A percentile compares a stretch with the other conserved stretches of the same genome.
These are phyloP conservation scores for Trichomonas gallinae DNA, from an alignment of 208 protist genomes.

Conservation along the genomic window DNA sequence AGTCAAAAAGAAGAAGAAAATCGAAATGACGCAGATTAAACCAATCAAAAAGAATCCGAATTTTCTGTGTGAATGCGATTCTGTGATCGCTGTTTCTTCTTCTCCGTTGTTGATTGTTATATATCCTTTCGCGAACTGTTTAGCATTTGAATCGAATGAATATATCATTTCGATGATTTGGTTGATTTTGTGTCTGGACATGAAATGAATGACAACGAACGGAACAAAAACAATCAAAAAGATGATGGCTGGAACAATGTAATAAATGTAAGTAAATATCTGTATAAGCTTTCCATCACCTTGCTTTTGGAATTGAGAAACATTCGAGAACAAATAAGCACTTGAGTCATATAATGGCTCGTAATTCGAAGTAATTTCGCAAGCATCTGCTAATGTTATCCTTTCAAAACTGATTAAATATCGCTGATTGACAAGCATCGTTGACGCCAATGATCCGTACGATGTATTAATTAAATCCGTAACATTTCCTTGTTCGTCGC, in stretches of 20 bases:
- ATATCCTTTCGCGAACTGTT: not conserved
- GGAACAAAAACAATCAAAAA: not conserved
- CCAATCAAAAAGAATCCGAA: not conserved
- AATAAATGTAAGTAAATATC: not conserved
- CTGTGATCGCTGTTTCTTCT: not conserved
- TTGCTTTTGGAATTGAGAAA: not conserved
- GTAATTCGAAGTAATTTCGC: too few species aligned
- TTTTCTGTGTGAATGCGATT: not conserved
- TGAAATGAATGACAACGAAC: not conserved
- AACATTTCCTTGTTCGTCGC: not conserved
- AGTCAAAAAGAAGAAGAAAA: not conserved
- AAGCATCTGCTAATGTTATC: too few species aligned
- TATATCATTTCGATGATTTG: not conserved
- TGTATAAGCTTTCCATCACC: not conserved
- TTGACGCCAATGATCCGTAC: too few species aligned
- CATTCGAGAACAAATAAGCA: too few species aligned
- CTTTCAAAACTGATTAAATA: too few species aligned
- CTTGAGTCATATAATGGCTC: too few species aligned
- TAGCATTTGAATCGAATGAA: not conserved
- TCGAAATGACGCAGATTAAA: not conserved
- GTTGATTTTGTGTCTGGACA: not conserved
- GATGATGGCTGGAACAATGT: not conserved
- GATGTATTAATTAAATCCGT: too few species aligned
- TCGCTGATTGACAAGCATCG: too few species aligned
- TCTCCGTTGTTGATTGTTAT: not conserved